Conservation (phyloP, 768 basidiomycete species). For the Lentinula sp. region DNA sequence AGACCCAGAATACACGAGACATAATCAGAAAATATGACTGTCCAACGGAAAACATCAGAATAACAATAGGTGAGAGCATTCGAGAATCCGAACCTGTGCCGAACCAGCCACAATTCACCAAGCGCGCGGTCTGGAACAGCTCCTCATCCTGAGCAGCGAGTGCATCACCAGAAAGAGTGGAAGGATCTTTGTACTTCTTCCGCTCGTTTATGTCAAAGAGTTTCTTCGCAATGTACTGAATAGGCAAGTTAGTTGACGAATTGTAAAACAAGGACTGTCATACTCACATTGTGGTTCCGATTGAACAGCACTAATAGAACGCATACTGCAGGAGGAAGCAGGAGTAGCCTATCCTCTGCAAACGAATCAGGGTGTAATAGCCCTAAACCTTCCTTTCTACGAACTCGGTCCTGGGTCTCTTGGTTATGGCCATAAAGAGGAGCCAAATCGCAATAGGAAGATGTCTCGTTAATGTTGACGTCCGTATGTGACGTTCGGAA, state of each 20-base stretch:
- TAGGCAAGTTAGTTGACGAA: neutral
- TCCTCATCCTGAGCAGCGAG: conserved; percentile 60
- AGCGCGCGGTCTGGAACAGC: conserved; percentile 77
- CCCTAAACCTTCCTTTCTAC: conserved; percentile 50
- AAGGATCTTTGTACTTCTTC: conserved; percentile 53
- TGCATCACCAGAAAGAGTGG: conserved; percentile 31
- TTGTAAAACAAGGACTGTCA: neutral
- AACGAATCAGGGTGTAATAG: conserved; percentile 66
- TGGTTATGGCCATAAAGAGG: conserved; percentile 78
- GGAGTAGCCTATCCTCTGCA: conserved; percentile 70
- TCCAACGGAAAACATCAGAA: conserved; percentile 2
- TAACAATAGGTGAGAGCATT: neutral
- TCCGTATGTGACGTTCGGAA: conserved; percentile 76
- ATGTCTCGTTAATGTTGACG: conserved; percentile 73
- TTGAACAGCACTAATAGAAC: conserved; percentile 80
- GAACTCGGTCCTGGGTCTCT: conserved; percentile 49
- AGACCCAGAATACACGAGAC: conserved; percentile 78
- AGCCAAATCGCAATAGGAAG: conserved; percentile 80
- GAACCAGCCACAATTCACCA: conserved; percentile 81
- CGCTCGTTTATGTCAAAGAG: conserved; percentile 80
- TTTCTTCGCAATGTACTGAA: conserved; percentile 73
- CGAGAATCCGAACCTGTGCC: conserved; percentile 35
- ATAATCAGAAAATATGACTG: conserved; percentile 78
- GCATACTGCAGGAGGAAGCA: conserved; percentile 75
- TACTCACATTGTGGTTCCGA: conserved; percentile 79